phyloP scores from a whole-genome alignment of 2,329 filamentous ascomycete species.

The Fusarium tricinctum region DNA sequence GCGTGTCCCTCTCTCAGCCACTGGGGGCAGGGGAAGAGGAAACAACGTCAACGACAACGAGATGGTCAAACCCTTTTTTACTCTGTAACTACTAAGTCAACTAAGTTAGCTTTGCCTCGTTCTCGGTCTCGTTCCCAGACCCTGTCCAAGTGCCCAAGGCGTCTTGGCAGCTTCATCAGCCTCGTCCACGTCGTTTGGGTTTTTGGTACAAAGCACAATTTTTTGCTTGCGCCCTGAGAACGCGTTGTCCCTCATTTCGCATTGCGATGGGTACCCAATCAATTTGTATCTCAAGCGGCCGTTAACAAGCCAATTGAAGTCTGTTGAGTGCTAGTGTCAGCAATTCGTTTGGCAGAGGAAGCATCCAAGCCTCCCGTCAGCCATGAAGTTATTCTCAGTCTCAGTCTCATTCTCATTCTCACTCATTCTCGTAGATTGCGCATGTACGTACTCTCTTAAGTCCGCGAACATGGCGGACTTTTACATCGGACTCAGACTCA shows the following conservation, averaged over 20 bases:
- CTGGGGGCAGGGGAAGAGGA: constrained; percentile 6
- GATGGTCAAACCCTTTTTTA: constrained; percentile 21
- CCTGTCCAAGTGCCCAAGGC: constrained; percentile 5
- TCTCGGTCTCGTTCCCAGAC: constrained; percentile 40
- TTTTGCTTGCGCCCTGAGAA: constrained; percentile 40
- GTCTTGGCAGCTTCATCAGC: constrained; percentile 29
- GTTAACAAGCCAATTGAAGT: too few relatives aligned
- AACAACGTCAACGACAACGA: not conserved
- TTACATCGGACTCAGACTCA: not conserved
- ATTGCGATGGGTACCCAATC: constrained; percentile 17
- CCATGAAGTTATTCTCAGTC: constrained; percentile 1
- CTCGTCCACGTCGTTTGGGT: constrained; percentile 18
- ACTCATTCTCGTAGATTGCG: not conserved
- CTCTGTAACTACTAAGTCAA: not conserved
- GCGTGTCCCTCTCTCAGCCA: constrained; percentile 12
- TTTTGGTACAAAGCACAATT: constrained; percentile 13
- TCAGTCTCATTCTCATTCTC: too few relatives aligned
- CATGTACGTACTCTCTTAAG: constrained; percentile 29
- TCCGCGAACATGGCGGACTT: constrained; percentile 45
- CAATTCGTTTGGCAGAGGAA: constrained; percentile 22
- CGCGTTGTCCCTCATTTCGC: constrained; percentile 19
- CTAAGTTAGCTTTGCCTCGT: constrained; percentile 18
- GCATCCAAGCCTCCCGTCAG: constrained; percentile 37
- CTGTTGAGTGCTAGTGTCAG: constrained; percentile 23
- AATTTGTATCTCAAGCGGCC: constrained; percentile 22